phyloP scores from a whole-genome alignment of 208 protist genomes.

The Balamuthia mandrillaris region DNA sequence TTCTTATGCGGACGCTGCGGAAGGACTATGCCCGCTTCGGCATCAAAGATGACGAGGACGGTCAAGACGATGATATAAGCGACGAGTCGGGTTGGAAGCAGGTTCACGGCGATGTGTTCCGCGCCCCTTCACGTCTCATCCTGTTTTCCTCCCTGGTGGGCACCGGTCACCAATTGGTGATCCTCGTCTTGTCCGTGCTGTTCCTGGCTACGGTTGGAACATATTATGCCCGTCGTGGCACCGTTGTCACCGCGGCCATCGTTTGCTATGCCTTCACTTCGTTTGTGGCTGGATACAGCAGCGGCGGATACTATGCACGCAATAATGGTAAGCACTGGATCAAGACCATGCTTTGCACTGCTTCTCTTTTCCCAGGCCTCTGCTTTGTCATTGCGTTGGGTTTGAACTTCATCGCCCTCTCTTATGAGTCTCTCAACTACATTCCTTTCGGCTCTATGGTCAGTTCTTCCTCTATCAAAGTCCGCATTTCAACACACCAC shows the following conservation, averaged over 20 bases:
- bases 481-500: neutral
- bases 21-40: constrained; percentile 79
- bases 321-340: constrained; percentile 61
- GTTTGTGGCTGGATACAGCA: constrained; percentile 77
- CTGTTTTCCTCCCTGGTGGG: constrained; percentile 81
- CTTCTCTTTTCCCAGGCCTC: constrained; percentile 69
- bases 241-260: constrained; percentile 69
- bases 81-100: constrained; percentile 91
- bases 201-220: neutral
- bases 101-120: constrained; percentile 89
- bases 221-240: constrained; percentile 48
- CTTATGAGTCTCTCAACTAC: constrained; percentile 68
- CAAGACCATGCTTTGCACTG: constrained; percentile 55
- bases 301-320: constrained; percentile 69
- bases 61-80: constrained; percentile 56
- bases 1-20: constrained; percentile 81
- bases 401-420: constrained; percentile 78
- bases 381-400: constrained; percentile 55
- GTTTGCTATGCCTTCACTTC: constrained; percentile 77
- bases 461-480: neutral
- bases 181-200: constrained; percentile 24
- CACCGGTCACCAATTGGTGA: constrained; percentile 51
- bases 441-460: constrained; percentile 56
- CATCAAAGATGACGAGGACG: constrained; percentile 64
- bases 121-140: constrained; percentile 71